Percentiles rank a stretch among this genome's conserved stretches.
Evolutionary conservation across 2,329 filamentous ascomycete genomes (phyloP).

Genomic region (Aspergillus aculeatus): DNA sequence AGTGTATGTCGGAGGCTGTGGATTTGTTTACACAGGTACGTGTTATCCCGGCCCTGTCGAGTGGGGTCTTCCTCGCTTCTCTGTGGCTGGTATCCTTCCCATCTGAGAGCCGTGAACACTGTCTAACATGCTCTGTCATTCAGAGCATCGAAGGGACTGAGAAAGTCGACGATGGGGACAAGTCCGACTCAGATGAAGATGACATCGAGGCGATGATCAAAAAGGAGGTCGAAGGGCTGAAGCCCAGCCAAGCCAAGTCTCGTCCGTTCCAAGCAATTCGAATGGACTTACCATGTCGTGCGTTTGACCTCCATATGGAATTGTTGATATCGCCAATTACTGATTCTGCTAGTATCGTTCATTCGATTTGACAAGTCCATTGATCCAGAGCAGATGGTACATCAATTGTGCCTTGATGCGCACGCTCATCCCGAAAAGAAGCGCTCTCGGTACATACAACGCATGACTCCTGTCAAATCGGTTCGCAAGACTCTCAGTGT

Average conservation of each 20-base stretch:
- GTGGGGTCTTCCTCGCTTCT: neutral
- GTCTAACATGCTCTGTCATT: neutral
- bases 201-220: constrained; percentile 63
- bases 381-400: constrained; percentile 61
- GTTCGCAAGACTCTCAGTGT: constrained; percentile 59
- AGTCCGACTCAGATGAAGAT: constrained; percentile 36
- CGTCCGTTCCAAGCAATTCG: constrained; percentile 54
- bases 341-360: constrained; percentile 39
- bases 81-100: neutral
- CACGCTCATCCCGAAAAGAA: constrained; percentile 51
- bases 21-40: constrained; percentile 56
- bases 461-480: constrained; percentile 59
- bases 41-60: constrained; percentile 20
- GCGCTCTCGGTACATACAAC: constrained; percentile 58
- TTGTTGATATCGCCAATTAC: constrained; percentile 12
- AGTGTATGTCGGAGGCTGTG: constrained; percentile 57
- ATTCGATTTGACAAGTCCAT: constrained; percentile 57
- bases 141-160: constrained; percentile 21
- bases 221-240: constrained; percentile 57
- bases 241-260: constrained; percentile 46
- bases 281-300: constrained; percentile 52
- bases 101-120: neutral
- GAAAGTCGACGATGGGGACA: constrained; percentile 23
- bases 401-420: constrained; percentile 58
- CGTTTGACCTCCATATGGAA: constrained; percentile 14